Evolutionary conservation across 2,329 filamentous ascomycete species (phyloP), one percentile per base, ranked within the genome.

Genomic region (Ascochyta viciae-villosae): DNA sequence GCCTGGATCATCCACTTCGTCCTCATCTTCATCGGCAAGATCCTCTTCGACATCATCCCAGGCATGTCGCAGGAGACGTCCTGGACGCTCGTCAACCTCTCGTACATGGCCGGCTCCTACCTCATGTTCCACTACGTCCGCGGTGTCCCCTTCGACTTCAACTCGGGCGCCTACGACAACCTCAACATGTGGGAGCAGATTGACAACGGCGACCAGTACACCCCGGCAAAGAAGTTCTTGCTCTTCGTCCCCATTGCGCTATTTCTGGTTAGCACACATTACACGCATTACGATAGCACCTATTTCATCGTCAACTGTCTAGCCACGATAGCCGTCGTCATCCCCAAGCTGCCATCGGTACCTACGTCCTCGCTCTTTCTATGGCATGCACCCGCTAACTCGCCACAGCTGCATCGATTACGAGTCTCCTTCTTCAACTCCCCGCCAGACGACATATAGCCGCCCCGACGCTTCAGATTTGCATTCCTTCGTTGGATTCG

Each of bases 141-240:
- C 74, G 95, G 95, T 67, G 92, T 98, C 42, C 95, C 95, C 6
- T 99, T 99, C 74, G 95, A 99, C 78, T 99, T 99, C 85, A 99
- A 99, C 75, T 89, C 91, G 53, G 95, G 95, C 57, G 95, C 95
- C 67, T 99, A 98, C 78, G 95, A 99, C 83, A 98, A 99, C 78
- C 85, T 99, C 73, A 99, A 98, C 81, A 98, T 99, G 95, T 99
- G 95, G 95, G 95, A 99, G 82, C 95, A 99, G 81, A 99, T 99
- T 76, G 95, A 99, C 82, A 96, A 98, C 72, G 95, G 95, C 42
- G 95, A 95, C 68, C 95, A 99, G 77, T 99, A 98, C 81, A 99
- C 95, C 0, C 95, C 95, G 4, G 91, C 95, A 64, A 99, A 99
- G 84, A 99, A 99, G 79, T 99, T 99, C 73, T 83, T 99, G 57